Percentiles rank a stretch among this genome's conserved stretches.
phyloP scores from a whole-genome alignment of 1,284 basidiomycete genomes.

The Cystobasidium pallidum region DNA sequence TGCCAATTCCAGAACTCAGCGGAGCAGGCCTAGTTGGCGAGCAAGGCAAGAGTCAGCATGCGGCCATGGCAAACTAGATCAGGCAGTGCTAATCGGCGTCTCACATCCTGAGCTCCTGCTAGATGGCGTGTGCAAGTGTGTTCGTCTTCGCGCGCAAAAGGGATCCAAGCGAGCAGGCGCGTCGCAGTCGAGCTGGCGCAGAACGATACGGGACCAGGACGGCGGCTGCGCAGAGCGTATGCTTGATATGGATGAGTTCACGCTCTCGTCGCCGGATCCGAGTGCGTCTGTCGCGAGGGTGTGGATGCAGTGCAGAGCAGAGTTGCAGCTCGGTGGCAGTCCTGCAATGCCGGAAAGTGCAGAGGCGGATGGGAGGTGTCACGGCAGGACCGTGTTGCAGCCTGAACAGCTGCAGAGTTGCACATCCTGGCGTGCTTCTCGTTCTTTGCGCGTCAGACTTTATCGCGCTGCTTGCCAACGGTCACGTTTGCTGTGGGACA shows the following conservation, averaged over 20 bases:
- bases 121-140: not conserved
- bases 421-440: not conserved
- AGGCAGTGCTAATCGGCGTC: not conserved
- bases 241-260: not conserved
- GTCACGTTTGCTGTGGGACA: no score
- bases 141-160: no score
- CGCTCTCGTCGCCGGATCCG: not conserved
- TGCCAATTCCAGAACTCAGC: conserved; percentile 33
- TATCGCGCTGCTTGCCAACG: no score
- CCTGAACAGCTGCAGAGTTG: no score
- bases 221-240: not conserved
- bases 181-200: not conserved
- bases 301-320: not conserved
- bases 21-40: conserved; percentile 34
- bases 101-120: conserved; percentile 11
- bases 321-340: no score
- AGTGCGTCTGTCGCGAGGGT: not conserved
- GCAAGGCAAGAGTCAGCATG: not conserved
- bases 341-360: no score
- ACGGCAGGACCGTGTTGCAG: no score
- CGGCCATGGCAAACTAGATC: not conserved
- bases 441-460: not conserved
- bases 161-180: not conserved
- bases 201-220: not conserved
- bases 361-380: no score